phyloP scores from a whole-genome alignment of 2,329 filamentous ascomycete species.

The Nannizziopsis barbatae region DNA sequence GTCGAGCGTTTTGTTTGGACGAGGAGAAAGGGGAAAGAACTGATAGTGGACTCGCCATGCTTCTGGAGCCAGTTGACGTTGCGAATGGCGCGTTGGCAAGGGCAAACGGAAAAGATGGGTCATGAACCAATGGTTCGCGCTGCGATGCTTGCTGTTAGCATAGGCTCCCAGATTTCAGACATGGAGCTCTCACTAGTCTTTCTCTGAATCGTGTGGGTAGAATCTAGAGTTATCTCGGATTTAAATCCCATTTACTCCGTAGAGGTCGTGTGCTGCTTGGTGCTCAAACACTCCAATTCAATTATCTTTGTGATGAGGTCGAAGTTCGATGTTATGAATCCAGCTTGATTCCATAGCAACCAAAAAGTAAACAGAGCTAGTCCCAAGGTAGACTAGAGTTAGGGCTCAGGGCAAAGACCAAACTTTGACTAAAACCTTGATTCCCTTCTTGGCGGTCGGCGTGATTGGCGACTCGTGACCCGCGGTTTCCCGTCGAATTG shows the following conservation, averaged over 20 bases:
- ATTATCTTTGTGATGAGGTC: not conserved
- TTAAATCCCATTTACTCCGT: too few relatives aligned
- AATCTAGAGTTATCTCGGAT: too few relatives aligned
- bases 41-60: slow-evolving; percentile 33
- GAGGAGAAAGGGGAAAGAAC: slow-evolving; percentile 33
- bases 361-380: slow-evolving; percentile 8
- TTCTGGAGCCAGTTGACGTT: not conserved
- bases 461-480: too few relatives aligned
- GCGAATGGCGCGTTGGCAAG: too few relatives aligned
- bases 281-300: too few relatives aligned
- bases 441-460: too few relatives aligned
- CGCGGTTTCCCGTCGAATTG: too few relatives aligned
- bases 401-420: slow-evolving; percentile 7
- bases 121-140: not conserved
- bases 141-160: not conserved
- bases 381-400: not conserved
- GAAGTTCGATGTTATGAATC: slow-evolving; percentile 4
- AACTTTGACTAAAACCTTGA: not conserved
- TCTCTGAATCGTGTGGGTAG: too few relatives aligned
- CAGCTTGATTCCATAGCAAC: slow-evolving; percentile 3
- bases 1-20: slow-evolving; percentile 33
- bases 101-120: too few relatives aligned
- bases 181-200: not conserved
- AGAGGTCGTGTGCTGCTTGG: too few relatives aligned
- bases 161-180: not conserved